Base-by-base conservation (phyloP, 352 stramenopile genomes). In the Phytopythium ostracodes region DNA sequence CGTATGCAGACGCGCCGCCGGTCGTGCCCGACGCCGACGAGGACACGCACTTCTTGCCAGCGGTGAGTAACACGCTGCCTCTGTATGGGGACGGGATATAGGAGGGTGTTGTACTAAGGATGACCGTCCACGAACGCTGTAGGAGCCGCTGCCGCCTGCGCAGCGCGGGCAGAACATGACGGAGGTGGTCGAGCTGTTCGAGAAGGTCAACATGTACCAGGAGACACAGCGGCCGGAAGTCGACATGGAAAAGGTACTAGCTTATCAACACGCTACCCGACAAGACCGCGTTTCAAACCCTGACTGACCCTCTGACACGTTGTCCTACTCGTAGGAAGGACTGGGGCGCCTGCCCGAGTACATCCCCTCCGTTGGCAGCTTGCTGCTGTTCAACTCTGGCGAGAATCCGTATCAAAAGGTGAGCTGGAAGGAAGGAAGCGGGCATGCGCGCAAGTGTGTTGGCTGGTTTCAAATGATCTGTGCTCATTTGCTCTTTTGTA, bases 381-480 rank as follows among this genome's bases (percentile, higher is more conserved):
- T 96, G 20, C 54, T 96, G 68, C 73, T 96, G 20, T 96, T 96
- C 66, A 96, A 96, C 60, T 96, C 87, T 12, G 83, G 82, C 24
- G 81, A 96, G 70, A 96, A 93, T 52, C 87, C 87, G 46, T 96
- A 96, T 65, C 84, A 96, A 63, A 91, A 92, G 74, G 87, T 93
- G 56, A 35, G 55, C 8, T 36, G 6, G 14, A 25, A 54, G 12
- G 24, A 9, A 9, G 24, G n/a, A 17, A 3, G 4, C 22, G 20
- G 29, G 9, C 20, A 22, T 2, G 10, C 35, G 29, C 24, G 53
- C 10, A 10, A 18, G 4, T 27, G 36, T 0, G 20, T 31, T 17
- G 15, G n/a, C 49, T 14, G 22, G 3, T 12, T 31, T 52, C 5
- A 0, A 24, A 25, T 8, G 8, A 22, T 17, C 14, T 17, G 5